Conservation (phyloP, 1,139 yeast species). For the Geotrichum candidum region DNA sequence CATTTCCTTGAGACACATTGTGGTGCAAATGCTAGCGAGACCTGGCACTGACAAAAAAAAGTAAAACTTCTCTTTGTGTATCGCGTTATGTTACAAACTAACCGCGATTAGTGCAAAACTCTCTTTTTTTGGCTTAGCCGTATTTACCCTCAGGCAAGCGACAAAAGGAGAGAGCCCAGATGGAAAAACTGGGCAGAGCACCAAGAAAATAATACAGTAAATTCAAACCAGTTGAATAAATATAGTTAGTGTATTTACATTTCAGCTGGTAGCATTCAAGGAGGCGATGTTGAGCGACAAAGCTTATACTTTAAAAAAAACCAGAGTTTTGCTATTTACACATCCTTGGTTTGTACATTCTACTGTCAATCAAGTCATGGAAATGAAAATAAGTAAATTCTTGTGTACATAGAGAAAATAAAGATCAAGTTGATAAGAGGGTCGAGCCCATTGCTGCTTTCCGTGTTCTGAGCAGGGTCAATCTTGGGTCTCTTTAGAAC, state of each 20-base stretch:
- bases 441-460: too few species aligned
- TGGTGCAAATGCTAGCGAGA: background rate
- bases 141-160: too few species aligned
- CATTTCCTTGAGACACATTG: too few species aligned
- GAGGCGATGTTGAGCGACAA: background rate
- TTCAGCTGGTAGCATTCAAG: background rate
- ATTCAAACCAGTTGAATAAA: too few species aligned
- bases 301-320: background rate
- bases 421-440: too few species aligned
- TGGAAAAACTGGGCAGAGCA: too few species aligned
- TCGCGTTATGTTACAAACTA: background rate
- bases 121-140: too few species aligned
- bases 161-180: too few species aligned
- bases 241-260: background rate
- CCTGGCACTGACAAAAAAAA: background rate
- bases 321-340: background rate
- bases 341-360: background rate
- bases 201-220: too few species aligned
- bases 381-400: background rate
- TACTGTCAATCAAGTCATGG: background rate
- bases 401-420: background rate
- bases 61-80: background rate
- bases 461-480: too few species aligned
- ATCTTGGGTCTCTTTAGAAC: slow-evolving; percentile 20
- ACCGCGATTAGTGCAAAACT: too few species aligned